Percentiles rank a stretch among this genome's conserved stretches.
Conservation (phyloP, 1,139 yeast genomes). For the Kodamaea suecica region DNA sequence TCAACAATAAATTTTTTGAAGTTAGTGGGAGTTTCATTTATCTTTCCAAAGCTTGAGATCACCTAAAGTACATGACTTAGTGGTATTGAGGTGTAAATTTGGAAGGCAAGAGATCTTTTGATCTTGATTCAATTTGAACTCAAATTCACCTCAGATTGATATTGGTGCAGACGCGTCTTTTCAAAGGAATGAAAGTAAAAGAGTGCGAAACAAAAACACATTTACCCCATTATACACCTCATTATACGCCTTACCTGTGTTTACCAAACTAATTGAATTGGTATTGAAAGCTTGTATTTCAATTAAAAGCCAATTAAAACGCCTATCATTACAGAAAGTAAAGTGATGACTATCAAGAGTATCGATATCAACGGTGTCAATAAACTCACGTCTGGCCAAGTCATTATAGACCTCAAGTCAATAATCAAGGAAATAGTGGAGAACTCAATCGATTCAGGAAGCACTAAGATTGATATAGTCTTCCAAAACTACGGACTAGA, state of each 20-base stretch:
- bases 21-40: constrained; percentile 1
- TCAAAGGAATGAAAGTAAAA: too few species aligned
- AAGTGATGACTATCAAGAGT: constrained; percentile 25
- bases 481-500: constrained; percentile 77
- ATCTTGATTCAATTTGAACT: too few species aligned
- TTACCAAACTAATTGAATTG: too few species aligned
- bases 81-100: background rate
- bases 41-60: background rate
- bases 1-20: constrained; percentile 27
- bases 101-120: background rate
- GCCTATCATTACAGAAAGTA: too few species aligned
- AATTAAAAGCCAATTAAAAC: too few species aligned
- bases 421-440: constrained; percentile 85
- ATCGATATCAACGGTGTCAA: constrained; percentile 56
- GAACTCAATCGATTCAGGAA: constrained; percentile 77
- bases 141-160: too few species aligned
- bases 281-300: background rate
- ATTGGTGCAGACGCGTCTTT: constrained; percentile 5
- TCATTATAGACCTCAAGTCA: constrained; percentile 71
- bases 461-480: constrained; percentile 62
- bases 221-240: too few species aligned
- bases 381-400: constrained; percentile 88
- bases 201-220: too few species aligned
- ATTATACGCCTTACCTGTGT: too few species aligned
- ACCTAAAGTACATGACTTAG: background rate